A percentile compares a stretch with the other conserved stretches of the same genome.
These are phyloP conservation scores for Penicillium oxalicum DNA, from an alignment of 2,329 filamentous ascomycete species.

Conservation along the genomic window DNA sequence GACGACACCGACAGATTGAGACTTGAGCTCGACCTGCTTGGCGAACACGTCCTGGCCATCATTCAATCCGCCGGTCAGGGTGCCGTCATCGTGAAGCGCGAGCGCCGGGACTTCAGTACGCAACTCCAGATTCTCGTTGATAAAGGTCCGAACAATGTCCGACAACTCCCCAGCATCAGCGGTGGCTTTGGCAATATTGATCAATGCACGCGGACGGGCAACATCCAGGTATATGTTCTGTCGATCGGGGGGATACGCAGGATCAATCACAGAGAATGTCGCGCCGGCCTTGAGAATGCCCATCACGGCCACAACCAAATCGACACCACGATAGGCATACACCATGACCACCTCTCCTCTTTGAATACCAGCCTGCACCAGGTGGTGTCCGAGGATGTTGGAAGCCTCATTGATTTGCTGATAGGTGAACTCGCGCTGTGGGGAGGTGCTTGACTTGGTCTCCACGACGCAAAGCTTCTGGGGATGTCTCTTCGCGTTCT, in stretches of 20 bases:
- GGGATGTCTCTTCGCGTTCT: conserved; percentile 59
- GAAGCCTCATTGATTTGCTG: conserved; percentile 78
- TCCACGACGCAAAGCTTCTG: conserved; percentile 64
- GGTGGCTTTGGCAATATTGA: conserved; percentile 67
- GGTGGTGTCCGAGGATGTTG: conserved; percentile 72
- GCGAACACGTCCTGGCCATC: conserved; percentile 64
- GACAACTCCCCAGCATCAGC: conserved; percentile 61
- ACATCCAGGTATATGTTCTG: conserved; percentile 82
- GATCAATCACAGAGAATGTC: conserved; percentile 63
- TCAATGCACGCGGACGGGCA: conserved; percentile 64
- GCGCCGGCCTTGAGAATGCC: conserved; percentile 59
- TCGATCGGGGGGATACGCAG: conserved; percentile 71
- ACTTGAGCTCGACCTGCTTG: conserved; percentile 47
- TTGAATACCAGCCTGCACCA: conserved; percentile 65
- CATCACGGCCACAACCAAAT: conserved; percentile 73
- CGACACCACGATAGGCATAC: conserved; percentile 76
- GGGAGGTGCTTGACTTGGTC: conserved; percentile 48
- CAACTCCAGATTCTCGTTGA: conserved; percentile 65
- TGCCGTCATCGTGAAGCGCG: conserved; percentile 64
- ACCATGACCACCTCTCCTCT: conserved; percentile 90
- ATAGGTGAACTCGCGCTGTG: conserved; percentile 70
- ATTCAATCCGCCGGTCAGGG: conserved; percentile 61
- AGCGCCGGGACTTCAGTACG: conserved; percentile 70
- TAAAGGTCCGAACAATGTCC: conserved; percentile 58
- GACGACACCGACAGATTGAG: conserved; percentile 60